Base-by-base conservation (phyloP, 1,284 basidiomycete species). In the Vanrija pseudolonga region DNA sequence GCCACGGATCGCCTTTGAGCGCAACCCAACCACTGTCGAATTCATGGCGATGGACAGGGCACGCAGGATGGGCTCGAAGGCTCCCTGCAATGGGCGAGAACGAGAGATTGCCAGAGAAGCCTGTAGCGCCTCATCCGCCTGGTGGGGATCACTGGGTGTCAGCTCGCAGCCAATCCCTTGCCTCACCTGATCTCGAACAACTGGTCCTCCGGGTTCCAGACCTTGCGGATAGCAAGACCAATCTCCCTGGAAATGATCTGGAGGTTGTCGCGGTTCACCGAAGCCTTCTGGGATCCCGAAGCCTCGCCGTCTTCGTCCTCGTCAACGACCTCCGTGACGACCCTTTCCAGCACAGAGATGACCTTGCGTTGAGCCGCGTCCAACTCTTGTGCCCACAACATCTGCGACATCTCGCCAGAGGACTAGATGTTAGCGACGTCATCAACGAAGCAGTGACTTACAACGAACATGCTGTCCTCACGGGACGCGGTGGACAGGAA, bases 1-100 rank as follows among this genome's bases (percentile, higher is more conserved):
- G 0, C 90, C 90, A 47, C 88, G 83, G 40, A 97, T 78, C 0
- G 92, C 93, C 69, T 96, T 96, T 1, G 90, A 92, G 36, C 92
- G 83, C 79, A 93, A 86, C 63, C 87, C 89, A 22, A 95, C 90
- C 3, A 85, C 83, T 2, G 87, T 82, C 0, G 88, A 86, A 66
- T 92, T 89, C 58, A 94, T 81, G 3, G 89, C 84, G 51, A 80
- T 76, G 20, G 95, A 70, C 19, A 94, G 84, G 17, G 86, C 84
- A 28, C 83, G 85, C 5, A 96, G 75, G 47, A 95, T 88, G 0
- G 87, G 84, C 39, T 87, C 83, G 69, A 93, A 91, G 1, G 87
- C 88, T 53, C 82, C 85, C 55, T 83, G 83, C 45, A 95, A 77
- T 41, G 81, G 81, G 56, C 90, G 87, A 20, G 85, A 82, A 0